Conservation (phyloP, 805 yeast species). For the Barnettozyma californica region DNA sequence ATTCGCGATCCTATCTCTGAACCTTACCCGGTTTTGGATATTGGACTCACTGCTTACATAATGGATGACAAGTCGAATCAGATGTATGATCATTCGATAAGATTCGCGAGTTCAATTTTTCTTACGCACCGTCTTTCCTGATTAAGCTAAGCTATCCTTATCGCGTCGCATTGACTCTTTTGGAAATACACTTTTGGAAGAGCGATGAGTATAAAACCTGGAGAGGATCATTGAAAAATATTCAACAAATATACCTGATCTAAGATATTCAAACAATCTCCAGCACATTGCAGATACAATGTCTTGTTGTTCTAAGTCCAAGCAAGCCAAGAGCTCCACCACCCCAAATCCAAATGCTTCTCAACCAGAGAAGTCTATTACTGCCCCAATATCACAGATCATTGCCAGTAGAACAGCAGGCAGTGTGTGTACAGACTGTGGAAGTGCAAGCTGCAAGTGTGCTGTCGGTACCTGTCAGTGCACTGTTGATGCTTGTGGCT, state of each 20-base stretch:
- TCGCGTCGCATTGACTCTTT: neutral
- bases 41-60: neutral
- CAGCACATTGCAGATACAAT: constrained; percentile 1
- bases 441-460: constrained; percentile 24
- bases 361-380: neutral
- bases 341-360: constrained; percentile 3
- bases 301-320: constrained; percentile 21
- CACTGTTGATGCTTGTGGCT: constrained; percentile 18
- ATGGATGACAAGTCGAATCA: too few species aligned
- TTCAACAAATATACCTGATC: neutral
- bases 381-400: constrained; percentile 17
- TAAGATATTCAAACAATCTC: neutral
- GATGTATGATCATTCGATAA: neutral
- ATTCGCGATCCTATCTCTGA: neutral
- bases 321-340: constrained; percentile 10
- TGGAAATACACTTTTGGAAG: neutral
- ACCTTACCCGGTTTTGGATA: neutral
- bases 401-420: constrained; percentile 21
- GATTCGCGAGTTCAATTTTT: neutral
- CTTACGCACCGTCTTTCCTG: constrained; percentile 15
- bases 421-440: constrained; percentile 20
- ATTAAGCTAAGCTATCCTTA: constrained; percentile 12
- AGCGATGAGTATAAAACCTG: neutral
- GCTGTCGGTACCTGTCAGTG: constrained; percentile 24
- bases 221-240: neutral